phyloP scores from a whole-genome alignment of 495 filamentous ascomycete genomes.

The Penicillium samsonianum region DNA sequence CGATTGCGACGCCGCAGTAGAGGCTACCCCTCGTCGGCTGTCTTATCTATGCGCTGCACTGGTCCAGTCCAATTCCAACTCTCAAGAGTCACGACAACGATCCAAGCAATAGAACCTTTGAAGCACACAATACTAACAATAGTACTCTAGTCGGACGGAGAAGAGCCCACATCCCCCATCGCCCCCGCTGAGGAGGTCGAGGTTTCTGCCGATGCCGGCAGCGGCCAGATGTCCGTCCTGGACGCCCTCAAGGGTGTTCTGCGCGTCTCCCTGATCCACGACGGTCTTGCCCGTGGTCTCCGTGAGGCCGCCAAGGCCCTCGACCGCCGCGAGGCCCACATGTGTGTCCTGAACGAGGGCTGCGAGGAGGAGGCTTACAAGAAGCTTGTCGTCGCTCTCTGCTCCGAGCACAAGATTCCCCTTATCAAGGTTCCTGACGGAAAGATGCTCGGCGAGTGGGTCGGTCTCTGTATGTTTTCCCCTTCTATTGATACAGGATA shows the following conservation, averaged over 20 bases:
- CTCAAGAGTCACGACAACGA: background rate
- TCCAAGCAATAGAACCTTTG: background rate
- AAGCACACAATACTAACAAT: conserved; percentile 18
- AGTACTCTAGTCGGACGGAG: conserved; percentile 69
- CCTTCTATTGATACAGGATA: conserved; percentile 3
- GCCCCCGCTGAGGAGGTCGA: conserved; percentile 85
- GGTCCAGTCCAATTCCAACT: background rate
- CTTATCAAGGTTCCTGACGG: conserved; percentile 99
- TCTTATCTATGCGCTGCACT: background rate
- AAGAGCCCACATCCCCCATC: conserved; percentile 78
- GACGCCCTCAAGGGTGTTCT: conserved; percentile 96
- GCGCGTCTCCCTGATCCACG: conserved; percentile 98
- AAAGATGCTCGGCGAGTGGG: conserved; percentile 99
- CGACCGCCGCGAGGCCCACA: conserved; percentile 95
- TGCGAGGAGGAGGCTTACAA: conserved; percentile 99
- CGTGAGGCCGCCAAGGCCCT: conserved; percentile 97
- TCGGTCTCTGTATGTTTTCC: conserved; percentile 86
- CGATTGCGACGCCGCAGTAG: background rate
- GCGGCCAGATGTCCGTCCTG: conserved; percentile 94
- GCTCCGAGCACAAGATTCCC: conserved; percentile 98
- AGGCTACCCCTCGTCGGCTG: background rate
- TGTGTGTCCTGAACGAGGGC: conserved; percentile 98
- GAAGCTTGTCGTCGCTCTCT: conserved; percentile 98
- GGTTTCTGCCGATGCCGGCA: conserved; percentile 78
- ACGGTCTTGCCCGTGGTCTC: conserved; percentile 96